These are phyloP conservation scores for Solanum clarkiae DNA, from an alignment of 257 asterid species.

Conservation along the genomic window DNA sequence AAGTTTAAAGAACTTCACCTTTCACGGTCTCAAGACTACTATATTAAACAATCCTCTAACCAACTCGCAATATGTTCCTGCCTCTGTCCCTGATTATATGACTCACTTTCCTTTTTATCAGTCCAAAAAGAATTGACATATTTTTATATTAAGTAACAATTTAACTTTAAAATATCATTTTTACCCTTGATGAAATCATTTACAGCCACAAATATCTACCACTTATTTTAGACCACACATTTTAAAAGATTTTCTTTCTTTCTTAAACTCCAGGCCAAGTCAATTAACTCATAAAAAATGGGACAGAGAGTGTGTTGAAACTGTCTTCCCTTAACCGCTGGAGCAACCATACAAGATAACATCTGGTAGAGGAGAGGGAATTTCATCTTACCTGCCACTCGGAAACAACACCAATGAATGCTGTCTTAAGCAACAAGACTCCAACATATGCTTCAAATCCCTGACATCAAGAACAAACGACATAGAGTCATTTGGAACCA, in stretches of 20 bases:
- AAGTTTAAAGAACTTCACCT: background rate
- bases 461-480: conserved; percentile 25
- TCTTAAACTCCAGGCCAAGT: too few relatives aligned
- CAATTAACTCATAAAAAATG: too few relatives aligned
- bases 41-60: background rate
- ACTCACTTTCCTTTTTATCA: too few relatives aligned
- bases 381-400: conserved; percentile 79
- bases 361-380: background rate
- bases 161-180: too few relatives aligned
- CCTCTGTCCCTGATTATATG: too few relatives aligned
- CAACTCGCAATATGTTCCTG: background rate
- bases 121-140: too few relatives aligned
- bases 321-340: background rate
- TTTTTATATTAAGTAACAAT: too few relatives aligned
- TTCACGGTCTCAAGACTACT: background rate
- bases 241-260: too few relatives aligned
- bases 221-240: too few relatives aligned
- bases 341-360: background rate
- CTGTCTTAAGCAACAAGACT: conserved; percentile 69
- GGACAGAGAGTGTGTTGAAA: background rate
- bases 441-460: conserved; percentile 93
- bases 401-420: conserved; percentile 48
- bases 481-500: background rate
- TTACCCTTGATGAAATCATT: too few relatives aligned
- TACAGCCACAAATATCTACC: too few relatives aligned